Evolutionary conservation across 73 alveolate species (phyloP).

Genomic region (Paramecium tetraurelia): DNA sequence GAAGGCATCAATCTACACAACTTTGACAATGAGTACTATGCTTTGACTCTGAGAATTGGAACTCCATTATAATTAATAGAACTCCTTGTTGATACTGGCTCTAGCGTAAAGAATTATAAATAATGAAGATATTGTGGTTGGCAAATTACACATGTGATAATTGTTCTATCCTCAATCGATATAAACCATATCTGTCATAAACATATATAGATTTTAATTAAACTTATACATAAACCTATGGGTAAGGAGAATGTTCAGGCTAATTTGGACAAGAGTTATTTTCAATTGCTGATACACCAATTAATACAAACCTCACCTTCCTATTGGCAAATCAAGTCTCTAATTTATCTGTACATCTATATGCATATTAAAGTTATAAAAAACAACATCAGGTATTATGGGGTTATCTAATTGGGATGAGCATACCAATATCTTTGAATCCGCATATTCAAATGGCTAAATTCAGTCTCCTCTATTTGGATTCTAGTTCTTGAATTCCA

Average conservation of each 20-base stretch:
- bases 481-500: not conserved
- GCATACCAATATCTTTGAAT: not conserved
- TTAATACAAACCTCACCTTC: not conserved
- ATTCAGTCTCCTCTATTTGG: not conserved
- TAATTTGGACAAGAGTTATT: not conserved
- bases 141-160: not conserved
- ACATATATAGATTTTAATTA: not conserved
- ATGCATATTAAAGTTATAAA: not conserved
- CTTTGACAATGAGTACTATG: not conserved
- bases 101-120: not conserved
- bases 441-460: not conserved
- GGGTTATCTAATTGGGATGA: constrained; percentile 24
- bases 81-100: constrained; percentile 20
- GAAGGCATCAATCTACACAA: not conserved
- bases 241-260: constrained; percentile 12
- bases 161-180: not conserved
- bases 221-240: not conserved
- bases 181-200: not conserved
- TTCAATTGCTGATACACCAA: not conserved
- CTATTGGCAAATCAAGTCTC: not conserved
- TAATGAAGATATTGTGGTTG: constrained; percentile 21
- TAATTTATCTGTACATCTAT: not conserved
- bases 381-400: constrained; percentile 6
- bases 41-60: not conserved
- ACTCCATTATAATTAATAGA: not conserved